These are phyloP conservation scores for Annulohypoxylon maeteangense DNA, from an alignment of 495 filamentous ascomycete genomes.

Conservation along the genomic window DNA sequence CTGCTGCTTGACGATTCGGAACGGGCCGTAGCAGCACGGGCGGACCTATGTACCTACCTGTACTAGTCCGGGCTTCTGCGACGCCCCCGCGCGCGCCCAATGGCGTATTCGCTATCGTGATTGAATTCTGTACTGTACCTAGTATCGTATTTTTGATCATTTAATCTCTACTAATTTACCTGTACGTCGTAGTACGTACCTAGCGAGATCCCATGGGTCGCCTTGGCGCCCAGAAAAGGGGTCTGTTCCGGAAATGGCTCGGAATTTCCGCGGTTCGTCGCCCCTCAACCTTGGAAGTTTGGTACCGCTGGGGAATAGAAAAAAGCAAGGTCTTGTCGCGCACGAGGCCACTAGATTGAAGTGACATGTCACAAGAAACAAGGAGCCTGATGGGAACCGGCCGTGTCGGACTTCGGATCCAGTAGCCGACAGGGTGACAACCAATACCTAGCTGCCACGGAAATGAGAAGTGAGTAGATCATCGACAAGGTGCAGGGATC, in stretches of 20 bases:
- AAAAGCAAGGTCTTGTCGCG: conserved; percentile 34
- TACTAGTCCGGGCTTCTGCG: not conserved
- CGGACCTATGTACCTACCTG: not conserved
- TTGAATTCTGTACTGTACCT: not conserved
- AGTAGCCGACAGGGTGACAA: conserved; percentile 38
- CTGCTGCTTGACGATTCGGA: conserved; percentile 17
- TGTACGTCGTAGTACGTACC: conserved; percentile 30
- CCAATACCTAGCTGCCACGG: conserved; percentile 42
- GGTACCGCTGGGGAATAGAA: conserved; percentile 39
- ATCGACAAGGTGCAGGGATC: conserved; percentile 39
- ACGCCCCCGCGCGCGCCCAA: not conserved
- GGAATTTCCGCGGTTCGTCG: conserved; percentile 39
- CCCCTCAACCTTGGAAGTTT: conserved; percentile 28
- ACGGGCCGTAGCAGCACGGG: conserved; percentile 27
- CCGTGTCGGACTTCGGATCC: conserved; percentile 34
- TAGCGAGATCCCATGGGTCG: not conserved
- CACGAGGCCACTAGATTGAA: conserved; percentile 39
- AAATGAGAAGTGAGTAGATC: conserved; percentile 47
- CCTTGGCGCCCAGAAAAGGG: conserved; percentile 39
- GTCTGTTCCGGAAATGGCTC: conserved; percentile 25
- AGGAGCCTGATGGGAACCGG: conserved; percentile 29
- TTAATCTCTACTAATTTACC: conserved; percentile 11
- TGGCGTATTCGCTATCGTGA: conserved; percentile 14
- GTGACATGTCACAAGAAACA: conserved; percentile 38
- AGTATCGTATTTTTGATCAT: conserved; percentile 1